phyloP scores from a whole-genome alignment of 192 early-diverging fungal species.

The Dissophora globulifera region DNA sequence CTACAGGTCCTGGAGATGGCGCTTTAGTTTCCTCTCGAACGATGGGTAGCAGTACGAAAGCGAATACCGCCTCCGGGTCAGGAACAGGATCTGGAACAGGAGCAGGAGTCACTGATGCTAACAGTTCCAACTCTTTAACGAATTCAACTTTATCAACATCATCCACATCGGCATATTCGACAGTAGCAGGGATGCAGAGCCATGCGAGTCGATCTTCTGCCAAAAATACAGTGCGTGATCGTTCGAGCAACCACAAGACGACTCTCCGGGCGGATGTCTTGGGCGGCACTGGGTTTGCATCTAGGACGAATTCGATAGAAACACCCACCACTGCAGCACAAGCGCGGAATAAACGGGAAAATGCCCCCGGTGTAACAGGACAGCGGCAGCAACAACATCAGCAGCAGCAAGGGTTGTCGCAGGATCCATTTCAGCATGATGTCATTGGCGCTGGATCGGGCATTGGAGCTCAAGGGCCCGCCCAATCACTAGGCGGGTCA shows the following conservation, averaged over 20 bases:
- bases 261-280: constrained; percentile 26
- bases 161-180: background rate
- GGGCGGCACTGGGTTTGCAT: background rate
- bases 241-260: constrained; percentile 14
- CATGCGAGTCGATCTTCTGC: constrained; percentile 22
- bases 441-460: no score
- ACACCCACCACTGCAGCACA: constrained; percentile 28
- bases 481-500: no score
- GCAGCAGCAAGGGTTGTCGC: background rate
- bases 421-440: no score
- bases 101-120: background rate
- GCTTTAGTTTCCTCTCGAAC: no score
- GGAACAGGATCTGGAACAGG: background rate
- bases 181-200: background rate
- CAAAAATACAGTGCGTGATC: constrained; percentile 11
- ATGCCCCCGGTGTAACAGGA: background rate
- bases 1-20: no score
- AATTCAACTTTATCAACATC: background rate
- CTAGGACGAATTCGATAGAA: constrained; percentile 11
- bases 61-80: no score
- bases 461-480: no score
- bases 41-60: no score
- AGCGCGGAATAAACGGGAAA: constrained; percentile 15
- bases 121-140: no score
- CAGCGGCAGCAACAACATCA: background rate